phyloP scores from a whole-genome alignment of 768 basidiomycete genomes.

The Tubosaeta sp. region DNA sequence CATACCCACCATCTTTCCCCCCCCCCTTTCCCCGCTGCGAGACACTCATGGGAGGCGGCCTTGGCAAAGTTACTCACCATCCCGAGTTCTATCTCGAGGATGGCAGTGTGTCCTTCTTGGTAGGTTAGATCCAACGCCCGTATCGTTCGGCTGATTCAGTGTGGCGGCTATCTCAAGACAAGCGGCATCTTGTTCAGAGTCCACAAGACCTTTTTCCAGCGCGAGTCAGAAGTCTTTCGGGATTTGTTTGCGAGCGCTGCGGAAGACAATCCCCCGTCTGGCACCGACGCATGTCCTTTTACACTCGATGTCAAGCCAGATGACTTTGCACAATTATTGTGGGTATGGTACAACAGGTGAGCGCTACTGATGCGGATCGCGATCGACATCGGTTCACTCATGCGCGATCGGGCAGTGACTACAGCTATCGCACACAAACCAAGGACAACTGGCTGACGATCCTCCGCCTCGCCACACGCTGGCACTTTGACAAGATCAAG shows the following conservation, averaged over 20 bases:
- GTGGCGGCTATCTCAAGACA: constrained; percentile 35
- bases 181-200: constrained; percentile 48
- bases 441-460: constrained; percentile 52
- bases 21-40: background rate
- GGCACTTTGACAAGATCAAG: constrained; percentile 52
- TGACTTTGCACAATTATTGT: constrained; percentile 50
- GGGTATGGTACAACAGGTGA: constrained; percentile 60
- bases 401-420: constrained; percentile 37
- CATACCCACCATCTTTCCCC: background rate
- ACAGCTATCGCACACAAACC: constrained; percentile 47
- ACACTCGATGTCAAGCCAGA: constrained; percentile 37
- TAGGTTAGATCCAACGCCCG: constrained; percentile 5
- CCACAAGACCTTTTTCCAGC: constrained; percentile 53
- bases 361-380: background rate
- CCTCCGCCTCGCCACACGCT: constrained; percentile 49
- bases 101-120: constrained; percentile 13
- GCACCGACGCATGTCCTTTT: constrained; percentile 38
- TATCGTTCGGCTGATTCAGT: constrained; percentile 5
- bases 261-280: constrained; percentile 25
- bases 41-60: constrained; percentile 11
- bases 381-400: background rate
- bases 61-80: constrained; percentile 6
- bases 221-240: constrained; percentile 49
- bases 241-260: constrained; percentile 31
- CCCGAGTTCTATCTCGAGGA: constrained; percentile 10